Percentiles rank a stretch among this genome's conserved stretches.
phyloP scores from a whole-genome alignment of 805 yeast genomes.

The Teunomyces barrocoloradensis region DNA sequence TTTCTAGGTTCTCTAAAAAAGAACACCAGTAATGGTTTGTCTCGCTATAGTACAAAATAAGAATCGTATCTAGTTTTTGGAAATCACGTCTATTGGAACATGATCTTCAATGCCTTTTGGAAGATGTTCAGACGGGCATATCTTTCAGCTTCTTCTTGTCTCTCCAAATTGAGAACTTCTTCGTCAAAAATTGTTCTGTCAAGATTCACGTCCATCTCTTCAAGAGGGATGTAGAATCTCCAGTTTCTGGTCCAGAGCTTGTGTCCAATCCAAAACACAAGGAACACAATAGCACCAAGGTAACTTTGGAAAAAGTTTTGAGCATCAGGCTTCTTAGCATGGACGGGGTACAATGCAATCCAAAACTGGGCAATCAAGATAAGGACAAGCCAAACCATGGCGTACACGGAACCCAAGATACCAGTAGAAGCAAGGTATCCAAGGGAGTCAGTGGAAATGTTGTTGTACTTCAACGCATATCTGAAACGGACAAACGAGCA shows the following conservation, averaged over 20 bases:
- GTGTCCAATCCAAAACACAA: conserved; percentile 31
- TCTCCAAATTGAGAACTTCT: conserved; percentile 32
- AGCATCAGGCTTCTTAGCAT: conserved; percentile 23
- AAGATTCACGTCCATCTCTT: conserved; percentile 30
- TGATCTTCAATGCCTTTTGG: conserved; percentile 8
- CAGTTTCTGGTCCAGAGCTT: conserved; percentile 32
- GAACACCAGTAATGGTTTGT: neutral
- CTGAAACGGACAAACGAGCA: conserved; percentile 42
- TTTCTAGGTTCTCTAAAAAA: neutral
- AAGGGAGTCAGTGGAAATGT: conserved; percentile 26
- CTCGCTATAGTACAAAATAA: neutral
- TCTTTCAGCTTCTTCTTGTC: conserved; percentile 14
- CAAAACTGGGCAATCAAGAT: conserved; percentile 43
- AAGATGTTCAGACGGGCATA: conserved; percentile 5
- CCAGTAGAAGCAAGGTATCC: conserved; percentile 42
- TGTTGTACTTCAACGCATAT: conserved; percentile 32
- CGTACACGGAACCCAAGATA: conserved; percentile 36
- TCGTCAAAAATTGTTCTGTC: conserved; percentile 34
- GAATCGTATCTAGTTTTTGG: neutral
- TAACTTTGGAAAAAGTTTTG: conserved; percentile 31
- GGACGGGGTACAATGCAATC: conserved; percentile 43
- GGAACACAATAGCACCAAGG: conserved; percentile 32
- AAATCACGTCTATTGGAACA: conserved; percentile 7
- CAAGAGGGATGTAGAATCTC: conserved; percentile 22
- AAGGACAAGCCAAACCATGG: conserved; percentile 29